phyloP scores from a whole-genome alignment of 192 early-diverging fungal genomes.

The Glomus cerebriforme region DNA sequence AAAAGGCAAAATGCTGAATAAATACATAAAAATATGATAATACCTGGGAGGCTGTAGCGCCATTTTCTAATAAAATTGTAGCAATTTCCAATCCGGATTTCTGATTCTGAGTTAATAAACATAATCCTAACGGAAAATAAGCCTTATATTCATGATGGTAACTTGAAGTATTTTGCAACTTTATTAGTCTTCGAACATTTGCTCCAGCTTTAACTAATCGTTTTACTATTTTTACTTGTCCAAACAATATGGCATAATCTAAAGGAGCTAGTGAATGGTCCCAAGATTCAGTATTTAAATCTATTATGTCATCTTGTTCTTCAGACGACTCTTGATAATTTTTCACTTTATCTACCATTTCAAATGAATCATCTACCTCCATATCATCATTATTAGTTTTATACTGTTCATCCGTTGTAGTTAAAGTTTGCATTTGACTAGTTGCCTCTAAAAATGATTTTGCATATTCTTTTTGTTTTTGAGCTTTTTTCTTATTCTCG shows the following conservation, averaged over 20 bases:
- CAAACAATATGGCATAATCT: constrained; percentile 24
- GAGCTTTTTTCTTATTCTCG: neutral
- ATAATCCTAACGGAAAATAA: constrained; percentile 11
- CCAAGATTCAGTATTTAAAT: constrained; percentile 16
- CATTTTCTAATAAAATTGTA: constrained; percentile 10
- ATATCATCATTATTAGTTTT: neutral
- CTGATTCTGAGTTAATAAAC: neutral
- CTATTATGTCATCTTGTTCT: constrained; percentile 7
- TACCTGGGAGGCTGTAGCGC: constrained; percentile 1
- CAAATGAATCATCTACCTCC: constrained; percentile 9
- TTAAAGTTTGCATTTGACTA: too few species aligned
- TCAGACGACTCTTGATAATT: neutral
- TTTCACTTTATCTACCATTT: neutral
- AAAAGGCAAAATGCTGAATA: neutral
- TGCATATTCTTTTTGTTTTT: neutral
- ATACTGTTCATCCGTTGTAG: too few species aligned
- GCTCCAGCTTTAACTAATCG: neutral
- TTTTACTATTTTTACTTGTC: constrained; percentile 6
- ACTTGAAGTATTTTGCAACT: too few species aligned
- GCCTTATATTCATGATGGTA: neutral
- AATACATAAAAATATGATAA: neutral
- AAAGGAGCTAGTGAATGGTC: neutral
- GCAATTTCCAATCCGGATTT: constrained; percentile 14
- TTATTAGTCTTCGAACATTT: constrained; percentile 1
- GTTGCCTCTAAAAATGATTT: neutral